phyloP scores from a whole-genome alignment of 1,139 yeast genomes.

The Debaryomycetaceae sp. region DNA sequence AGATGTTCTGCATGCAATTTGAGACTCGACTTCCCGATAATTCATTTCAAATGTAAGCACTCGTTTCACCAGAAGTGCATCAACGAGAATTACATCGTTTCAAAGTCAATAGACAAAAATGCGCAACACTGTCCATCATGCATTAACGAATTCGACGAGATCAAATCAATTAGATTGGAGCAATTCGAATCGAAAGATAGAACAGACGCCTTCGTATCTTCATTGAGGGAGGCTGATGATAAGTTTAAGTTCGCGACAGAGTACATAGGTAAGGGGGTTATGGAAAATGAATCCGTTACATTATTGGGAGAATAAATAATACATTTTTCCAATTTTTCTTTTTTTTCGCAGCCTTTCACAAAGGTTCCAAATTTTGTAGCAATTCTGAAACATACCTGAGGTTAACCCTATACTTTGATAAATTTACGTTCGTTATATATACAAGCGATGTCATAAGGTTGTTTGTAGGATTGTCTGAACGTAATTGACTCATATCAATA shows the following conservation, averaged over 20 bases:
- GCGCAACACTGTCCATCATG: constrained; percentile 66
- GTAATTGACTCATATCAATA: too few relatives aligned
- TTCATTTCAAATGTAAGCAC: constrained; percentile 85
- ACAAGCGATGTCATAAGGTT: too few relatives aligned
- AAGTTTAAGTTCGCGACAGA: constrained; percentile 75
- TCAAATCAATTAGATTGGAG: constrained; percentile 53
- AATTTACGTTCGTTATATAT: too few relatives aligned
- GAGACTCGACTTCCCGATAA: constrained; percentile 71
- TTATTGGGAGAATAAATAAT: constrained; percentile 7
- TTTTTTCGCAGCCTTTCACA: constrained; percentile 12
- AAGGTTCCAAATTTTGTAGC: constrained; percentile 10
- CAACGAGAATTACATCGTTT: constrained; percentile 37
- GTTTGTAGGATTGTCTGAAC: too few relatives aligned
- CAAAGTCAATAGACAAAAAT: constrained; percentile 7
- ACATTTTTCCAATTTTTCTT: neutral
- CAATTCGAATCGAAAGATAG: constrained; percentile 64
- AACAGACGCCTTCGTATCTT: constrained; percentile 57
- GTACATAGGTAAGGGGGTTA: constrained; percentile 83
- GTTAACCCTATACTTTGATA: too few relatives aligned
- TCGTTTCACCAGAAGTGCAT: constrained; percentile 85
- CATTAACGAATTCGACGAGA: constrained; percentile 62
- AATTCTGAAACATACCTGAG: constrained; percentile 9
- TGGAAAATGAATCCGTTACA: constrained; percentile 46
- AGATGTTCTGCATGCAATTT: constrained; percentile 70
- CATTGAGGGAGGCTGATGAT: constrained; percentile 58